These are phyloP conservation scores for Sporisorium graminicola DNA, from an alignment of 1,284 basidiomycete species.

Conservation along the genomic window DNA sequence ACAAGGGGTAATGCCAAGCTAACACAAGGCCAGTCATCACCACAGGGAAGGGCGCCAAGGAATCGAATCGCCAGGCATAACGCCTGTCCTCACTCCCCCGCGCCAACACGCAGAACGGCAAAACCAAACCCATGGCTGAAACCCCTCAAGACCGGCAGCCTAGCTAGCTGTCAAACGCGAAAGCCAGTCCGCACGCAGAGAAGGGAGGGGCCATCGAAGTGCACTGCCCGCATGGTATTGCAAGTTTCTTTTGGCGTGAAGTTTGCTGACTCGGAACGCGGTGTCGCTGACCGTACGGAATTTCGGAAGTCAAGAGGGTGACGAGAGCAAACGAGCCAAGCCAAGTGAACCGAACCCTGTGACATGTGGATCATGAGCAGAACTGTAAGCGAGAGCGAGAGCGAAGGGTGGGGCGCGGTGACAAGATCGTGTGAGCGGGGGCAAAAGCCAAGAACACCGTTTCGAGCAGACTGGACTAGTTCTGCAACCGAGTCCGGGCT, in stretches of 20 bases:
- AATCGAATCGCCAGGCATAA: not conserved
- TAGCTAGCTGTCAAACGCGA: not conserved
- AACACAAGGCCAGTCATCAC: not conserved
- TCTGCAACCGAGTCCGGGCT: not conserved
- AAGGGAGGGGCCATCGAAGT: not conserved
- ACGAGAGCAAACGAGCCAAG: too few relatives aligned
- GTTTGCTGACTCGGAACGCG: not conserved
- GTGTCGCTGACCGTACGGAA: too few relatives aligned
- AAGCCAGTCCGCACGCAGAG: not conserved
- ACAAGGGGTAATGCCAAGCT: not conserved
- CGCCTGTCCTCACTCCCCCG: not conserved
- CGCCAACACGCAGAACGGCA: not conserved
- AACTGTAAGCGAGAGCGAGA: not conserved
- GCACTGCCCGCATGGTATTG: too few relatives aligned
- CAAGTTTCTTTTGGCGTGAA: too few relatives aligned
- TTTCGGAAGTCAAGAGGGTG: not conserved
- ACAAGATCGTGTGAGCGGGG: slow-evolving; percentile 10
- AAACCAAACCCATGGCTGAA: not conserved
- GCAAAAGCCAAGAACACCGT: too few relatives aligned
- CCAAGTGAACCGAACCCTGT: not conserved
- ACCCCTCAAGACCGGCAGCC: not conserved
- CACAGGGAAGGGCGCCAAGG: not conserved
- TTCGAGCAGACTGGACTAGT: not conserved
- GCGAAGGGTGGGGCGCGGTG: not conserved
- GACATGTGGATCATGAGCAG: not conserved